Evolutionary conservation across 2,329 filamentous ascomycete genomes (phyloP).

Genomic region (Mycosphaerella arachidis): DNA sequence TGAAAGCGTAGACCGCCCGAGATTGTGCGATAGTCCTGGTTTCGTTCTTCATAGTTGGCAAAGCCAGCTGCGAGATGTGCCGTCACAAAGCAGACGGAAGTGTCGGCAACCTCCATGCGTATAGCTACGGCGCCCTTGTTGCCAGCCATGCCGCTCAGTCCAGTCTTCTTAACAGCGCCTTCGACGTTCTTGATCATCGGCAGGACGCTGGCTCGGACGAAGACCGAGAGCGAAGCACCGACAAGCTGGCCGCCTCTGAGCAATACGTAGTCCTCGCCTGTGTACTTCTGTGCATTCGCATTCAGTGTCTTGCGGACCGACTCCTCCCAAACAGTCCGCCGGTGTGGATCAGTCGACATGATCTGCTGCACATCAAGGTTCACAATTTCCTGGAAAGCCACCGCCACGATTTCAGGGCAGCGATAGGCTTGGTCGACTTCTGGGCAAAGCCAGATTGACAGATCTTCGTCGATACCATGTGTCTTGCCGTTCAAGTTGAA

Average conservation of each 20-base stretch:
- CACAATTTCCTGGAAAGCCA: slow-evolving; percentile 98
- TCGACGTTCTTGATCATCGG: slow-evolving; percentile 92
- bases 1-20: slow-evolving; percentile 84
- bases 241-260: slow-evolving; percentile 90
- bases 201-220: slow-evolving; percentile 74
- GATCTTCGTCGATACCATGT: slow-evolving; percentile 69
- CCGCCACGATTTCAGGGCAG: slow-evolving; percentile 78
- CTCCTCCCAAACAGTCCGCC: slow-evolving; percentile 80
- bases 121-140: slow-evolving; percentile 98
- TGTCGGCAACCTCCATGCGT: slow-evolving; percentile 89
- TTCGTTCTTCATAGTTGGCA: slow-evolving; percentile 92
- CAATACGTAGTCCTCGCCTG: slow-evolving; percentile 77
- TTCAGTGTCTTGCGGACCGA: slow-evolving; percentile 78
- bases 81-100: slow-evolving; percentile 89
- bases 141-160: slow-evolving; percentile 92
- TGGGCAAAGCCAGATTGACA: slow-evolving; percentile 82
- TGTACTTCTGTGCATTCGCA: slow-evolving; percentile 57
- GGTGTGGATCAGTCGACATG: slow-evolving; percentile 91
- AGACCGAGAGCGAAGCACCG: slow-evolving; percentile 86
- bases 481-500: slow-evolving; percentile 94
- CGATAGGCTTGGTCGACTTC: slow-evolving; percentile 50
- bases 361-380: slow-evolving; percentile 96
- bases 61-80: slow-evolving; percentile 95
- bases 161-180: slow-evolving; percentile 89
- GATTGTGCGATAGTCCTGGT: slow-evolving; percentile 87